Base-by-base conservation (phyloP, 352 stramenopile species). In the Phytopythium boreale region DNA sequence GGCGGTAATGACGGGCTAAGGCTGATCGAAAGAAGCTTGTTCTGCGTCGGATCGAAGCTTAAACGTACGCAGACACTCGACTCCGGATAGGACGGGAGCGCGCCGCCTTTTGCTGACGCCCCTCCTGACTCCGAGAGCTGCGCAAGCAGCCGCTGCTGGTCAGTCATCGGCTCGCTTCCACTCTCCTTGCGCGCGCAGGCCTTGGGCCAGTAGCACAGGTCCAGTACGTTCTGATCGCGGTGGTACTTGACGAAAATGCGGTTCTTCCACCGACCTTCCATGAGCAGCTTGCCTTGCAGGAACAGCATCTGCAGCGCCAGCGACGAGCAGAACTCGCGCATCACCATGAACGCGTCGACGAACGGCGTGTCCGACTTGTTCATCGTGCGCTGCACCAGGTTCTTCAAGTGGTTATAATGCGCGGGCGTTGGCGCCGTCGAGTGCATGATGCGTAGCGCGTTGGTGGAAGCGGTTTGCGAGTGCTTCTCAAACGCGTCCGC, bases 321-420 rank as follows among this genome's bases (percentile, higher is more conserved):
- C 17, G 81, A 87, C 36, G 82, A 92, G 56, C 84, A 93, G 59
- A 95, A 95, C 62, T 93, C 83, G 24, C 82, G 76, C 85, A 95
- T 92, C 55, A 95, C 80, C 53, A 77, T 75, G 60, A 92, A 91
- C 15, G 87, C 87, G 60, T 89, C 82, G 26, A 93, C 75, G 26
- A 95, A 91, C 10, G 87, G 87, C 46, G 70, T 80, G 12, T 82
- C 71, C n/a, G 87, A 90, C 63, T 92, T 87, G 70, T 93, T 93
- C 80, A 95, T 92, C n/a, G 78, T 72, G 34, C 82, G 84, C 59
- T 95, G 87, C 52, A 95, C 83, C 31, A 95, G 71, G 57, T 93
- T 92, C 62, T 88, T 89, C 53, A 95, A 65, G 63, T 95, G 87
- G 55, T 90, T 88, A 71, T 91, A 92, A 62, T 95, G 84, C 8